phyloP scores from a whole-genome alignment of 1,139 yeast genomes.

The Yamadazyma taylorii region DNA sequence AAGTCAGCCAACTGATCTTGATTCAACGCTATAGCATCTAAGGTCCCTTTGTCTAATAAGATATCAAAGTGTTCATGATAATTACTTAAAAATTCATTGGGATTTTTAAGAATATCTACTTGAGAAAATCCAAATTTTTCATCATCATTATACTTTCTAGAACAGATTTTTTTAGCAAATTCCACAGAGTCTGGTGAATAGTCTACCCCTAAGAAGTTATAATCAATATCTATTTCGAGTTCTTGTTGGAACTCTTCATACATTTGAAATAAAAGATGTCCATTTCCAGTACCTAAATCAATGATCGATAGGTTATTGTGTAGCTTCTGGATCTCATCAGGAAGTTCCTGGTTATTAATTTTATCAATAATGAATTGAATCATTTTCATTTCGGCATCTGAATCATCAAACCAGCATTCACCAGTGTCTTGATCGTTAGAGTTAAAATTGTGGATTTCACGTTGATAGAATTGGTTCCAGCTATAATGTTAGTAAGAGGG shows the following conservation, averaged over 20 bases:
- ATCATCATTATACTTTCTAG: slow-evolving; percentile 31
- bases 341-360: slow-evolving; percentile 26
- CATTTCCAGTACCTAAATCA: slow-evolving; percentile 96
- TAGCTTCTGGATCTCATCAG: slow-evolving; percentile 4
- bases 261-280: slow-evolving; percentile 76
- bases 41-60: slow-evolving; percentile 88
- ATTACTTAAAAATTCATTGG: slow-evolving; percentile 32
- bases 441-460: slow-evolving; percentile 69
- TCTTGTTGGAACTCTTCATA: slow-evolving; percentile 49
- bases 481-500: slow-evolving; percentile 33
- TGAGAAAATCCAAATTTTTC: slow-evolving; percentile 42
- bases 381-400: slow-evolving; percentile 85
- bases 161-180: slow-evolving; percentile 64
- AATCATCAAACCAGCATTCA: slow-evolving; percentile 94
- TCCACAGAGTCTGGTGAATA: slow-evolving; percentile 77
- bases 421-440: slow-evolving; percentile 83
- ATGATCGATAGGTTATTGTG: slow-evolving; percentile 47
- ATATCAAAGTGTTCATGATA: slow-evolving; percentile 56
- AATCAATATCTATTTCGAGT: slow-evolving; percentile 38
- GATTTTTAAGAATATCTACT: slow-evolving; percentile 44
- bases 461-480: slow-evolving; percentile 85
- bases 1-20: slow-evolving; percentile 46
- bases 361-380: slow-evolving; percentile 54
- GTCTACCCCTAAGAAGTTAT: slow-evolving; percentile 66
- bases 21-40: slow-evolving; percentile 93